Percentiles rank a stretch among this genome's conserved stretches.
Conservation (phyloP, 2,329 filamentous ascomycete species). For the Penicillium sp. region DNA sequence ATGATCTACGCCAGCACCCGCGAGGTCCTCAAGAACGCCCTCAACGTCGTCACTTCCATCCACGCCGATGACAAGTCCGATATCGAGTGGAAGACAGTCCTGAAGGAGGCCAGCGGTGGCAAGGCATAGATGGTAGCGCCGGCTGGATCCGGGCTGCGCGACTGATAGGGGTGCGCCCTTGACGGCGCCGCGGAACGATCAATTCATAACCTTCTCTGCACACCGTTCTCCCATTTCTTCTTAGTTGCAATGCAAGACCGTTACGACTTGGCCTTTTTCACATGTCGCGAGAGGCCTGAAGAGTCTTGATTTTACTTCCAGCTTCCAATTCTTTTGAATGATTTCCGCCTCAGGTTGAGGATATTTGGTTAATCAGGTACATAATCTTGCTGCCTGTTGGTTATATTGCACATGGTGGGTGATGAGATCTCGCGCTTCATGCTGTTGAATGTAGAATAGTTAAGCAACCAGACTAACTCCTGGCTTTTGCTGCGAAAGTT, state of each 20-base stretch:
- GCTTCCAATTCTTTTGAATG: constrained; percentile 6
- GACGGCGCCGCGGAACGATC: constrained; percentile 26
- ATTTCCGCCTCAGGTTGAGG: not conserved
- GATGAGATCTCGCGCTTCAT: not conserved
- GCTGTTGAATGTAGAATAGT: constrained; percentile 1
- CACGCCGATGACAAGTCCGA: constrained; percentile 44
- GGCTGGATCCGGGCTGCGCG: constrained; percentile 38
- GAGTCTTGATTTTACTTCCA: constrained; percentile 13
- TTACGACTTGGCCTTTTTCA: constrained; percentile 34
- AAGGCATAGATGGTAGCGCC: constrained; percentile 39
- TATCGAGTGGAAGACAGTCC: constrained; percentile 43
- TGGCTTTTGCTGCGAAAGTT: not conserved
- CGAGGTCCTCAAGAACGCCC: constrained; percentile 49
- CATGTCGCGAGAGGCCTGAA: constrained; percentile 10
- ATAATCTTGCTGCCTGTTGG: not conserved
- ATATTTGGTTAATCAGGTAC: not conserved
- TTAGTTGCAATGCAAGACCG: constrained; percentile 40
- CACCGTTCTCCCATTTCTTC: constrained; percentile 24
- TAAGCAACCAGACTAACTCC: not conserved
- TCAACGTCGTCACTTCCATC: constrained; percentile 43
- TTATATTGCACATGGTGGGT: not conserved
- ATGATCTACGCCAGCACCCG: constrained; percentile 53
- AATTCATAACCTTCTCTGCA: constrained; percentile 31
- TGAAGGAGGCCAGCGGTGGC: constrained; percentile 42
- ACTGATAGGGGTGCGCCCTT: constrained; percentile 23